Evolutionary conservation across 75 land plant species (phyloP), one percentile per base, ranked within the genome.

Genomic region (Chamaecyparis obtusa): DNA sequence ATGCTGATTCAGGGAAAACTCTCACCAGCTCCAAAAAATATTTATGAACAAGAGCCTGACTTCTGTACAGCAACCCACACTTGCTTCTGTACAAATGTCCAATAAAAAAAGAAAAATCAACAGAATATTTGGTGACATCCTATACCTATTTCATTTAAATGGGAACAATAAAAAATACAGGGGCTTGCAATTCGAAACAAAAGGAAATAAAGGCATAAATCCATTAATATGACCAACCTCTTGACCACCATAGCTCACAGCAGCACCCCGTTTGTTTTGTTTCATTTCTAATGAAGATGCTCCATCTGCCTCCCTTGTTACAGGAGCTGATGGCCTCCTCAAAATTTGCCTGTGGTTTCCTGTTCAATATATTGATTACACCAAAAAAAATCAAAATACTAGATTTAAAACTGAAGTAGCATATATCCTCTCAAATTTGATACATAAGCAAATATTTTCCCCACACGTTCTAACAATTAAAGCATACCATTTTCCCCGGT

Each of bases 51-150:
- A 30, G 93, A 89, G 48, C 93, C 90, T 83, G 95, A 88, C 89
- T 92, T 95, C 89, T 95, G 97, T 60, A 89, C 90, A 48, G 92
- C 92, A 87, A 96, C 95, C 97, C 97, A 96, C 32, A 96, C 97
- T 92, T 96, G 97, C 89, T 93, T 96, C 97, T 96, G 95, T 87
- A 85, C 24, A 89, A 82, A 83, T 15, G 41, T 13, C 79, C 60
- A 64, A 79, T 5, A 51, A 32, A 35, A 69, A 90, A 41, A 46
- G 35, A 27, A 35, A 78, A 35, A 46, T n/a, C 67, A 36, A n/a
- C 4, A 77, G 55, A 77, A 36, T 15, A 75, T 48, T 33, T 15
- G 32, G 30, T 17, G 3, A 36, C 55, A 85, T 19, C 36, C 17
- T 44, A 86, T 55, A 11, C 37, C 35, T 83, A 48, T 44, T 49